Conservation (phyloP, 768 basidiomycete genomes). For the Mrakia blollopis region DNA sequence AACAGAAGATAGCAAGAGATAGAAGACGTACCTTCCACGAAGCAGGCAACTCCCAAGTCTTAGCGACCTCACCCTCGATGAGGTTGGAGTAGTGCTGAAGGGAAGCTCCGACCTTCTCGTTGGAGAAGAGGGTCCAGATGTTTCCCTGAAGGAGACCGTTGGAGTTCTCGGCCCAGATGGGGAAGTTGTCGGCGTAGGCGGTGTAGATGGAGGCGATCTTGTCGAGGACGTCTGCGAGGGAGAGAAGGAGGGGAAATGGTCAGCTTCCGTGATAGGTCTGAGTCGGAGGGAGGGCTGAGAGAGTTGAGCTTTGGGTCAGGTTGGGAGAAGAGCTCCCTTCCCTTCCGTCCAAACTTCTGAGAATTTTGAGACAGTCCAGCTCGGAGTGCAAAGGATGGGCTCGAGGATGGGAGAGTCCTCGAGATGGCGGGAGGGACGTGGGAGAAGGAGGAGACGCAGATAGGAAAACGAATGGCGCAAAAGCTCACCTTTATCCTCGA, state of each 20-base stretch:
- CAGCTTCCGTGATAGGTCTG: neutral
- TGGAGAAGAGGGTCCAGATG: conserved; percentile 44
- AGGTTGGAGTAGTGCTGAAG: conserved; percentile 37
- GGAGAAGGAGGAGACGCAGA: neutral
- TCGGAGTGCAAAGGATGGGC: no score
- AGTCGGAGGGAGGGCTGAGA: no score
- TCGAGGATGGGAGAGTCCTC: no score
- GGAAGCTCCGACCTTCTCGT: conserved; percentile 44
- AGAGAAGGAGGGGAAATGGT: neutral
- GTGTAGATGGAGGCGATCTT: conserved; percentile 33
- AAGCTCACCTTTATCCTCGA: conserved; percentile 40
- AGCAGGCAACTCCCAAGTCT: conserved; percentile 33
- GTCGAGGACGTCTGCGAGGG: conserved; percentile 23
- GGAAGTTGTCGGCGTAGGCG: conserved; percentile 33
- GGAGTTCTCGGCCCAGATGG: conserved; percentile 40
- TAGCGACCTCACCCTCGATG: conserved; percentile 33
- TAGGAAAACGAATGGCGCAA: neutral
- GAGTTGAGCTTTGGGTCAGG: no score
- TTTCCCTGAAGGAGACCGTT: conserved; percentile 43
- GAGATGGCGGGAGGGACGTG: no score
- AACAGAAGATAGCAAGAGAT: neutral
- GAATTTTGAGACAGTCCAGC: no score
- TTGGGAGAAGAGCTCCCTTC: no score
- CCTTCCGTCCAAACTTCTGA: no score
- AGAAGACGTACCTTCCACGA: conserved; percentile 30